These are phyloP conservation scores for Apophysomyces variabilis DNA, from an alignment of 371 early-diverging fungal species.

Conservation along the genomic window DNA sequence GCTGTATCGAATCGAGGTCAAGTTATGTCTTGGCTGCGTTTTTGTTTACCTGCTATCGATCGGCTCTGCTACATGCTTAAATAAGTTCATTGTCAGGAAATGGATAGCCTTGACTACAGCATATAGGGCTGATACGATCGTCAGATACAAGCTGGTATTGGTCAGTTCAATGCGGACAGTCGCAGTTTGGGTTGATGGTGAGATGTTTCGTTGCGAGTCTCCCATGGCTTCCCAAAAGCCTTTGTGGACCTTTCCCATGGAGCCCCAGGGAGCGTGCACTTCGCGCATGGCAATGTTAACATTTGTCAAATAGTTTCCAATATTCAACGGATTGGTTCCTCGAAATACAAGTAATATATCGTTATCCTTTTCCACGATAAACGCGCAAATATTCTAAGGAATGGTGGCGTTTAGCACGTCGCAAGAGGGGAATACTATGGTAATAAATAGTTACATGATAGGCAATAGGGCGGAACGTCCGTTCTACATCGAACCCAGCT, in stretches of 20 bases:
- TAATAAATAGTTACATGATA: constrained; percentile 46
- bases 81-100: constrained; percentile 34
- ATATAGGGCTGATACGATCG: constrained; percentile 40
- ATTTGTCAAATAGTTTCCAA: constrained; percentile 65
- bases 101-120: constrained; percentile 35
- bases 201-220: constrained; percentile 30
- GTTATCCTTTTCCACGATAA: constrained; percentile 62
- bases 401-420: neutral
- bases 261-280: constrained; percentile 35
- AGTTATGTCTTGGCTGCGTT: neutral
- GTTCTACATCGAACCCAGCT: constrained; percentile 58
- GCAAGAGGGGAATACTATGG: neutral
- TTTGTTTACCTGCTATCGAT: constrained; percentile 31
- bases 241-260: constrained; percentile 63
- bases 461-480: constrained; percentile 58
- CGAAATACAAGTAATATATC: constrained; percentile 65
- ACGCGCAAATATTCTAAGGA: constrained; percentile 62
- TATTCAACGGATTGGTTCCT: constrained; percentile 67
- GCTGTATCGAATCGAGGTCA: constrained; percentile 7
- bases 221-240: constrained; percentile 69
- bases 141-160: constrained; percentile 42
- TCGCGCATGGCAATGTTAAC: constrained; percentile 51
- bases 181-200: constrained; percentile 22
- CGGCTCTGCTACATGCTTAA: constrained; percentile 47
- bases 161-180: constrained; percentile 41